Conservation (phyloP, 2,329 filamentous ascomycete genomes). For the Fusarium virguliforme region DNA sequence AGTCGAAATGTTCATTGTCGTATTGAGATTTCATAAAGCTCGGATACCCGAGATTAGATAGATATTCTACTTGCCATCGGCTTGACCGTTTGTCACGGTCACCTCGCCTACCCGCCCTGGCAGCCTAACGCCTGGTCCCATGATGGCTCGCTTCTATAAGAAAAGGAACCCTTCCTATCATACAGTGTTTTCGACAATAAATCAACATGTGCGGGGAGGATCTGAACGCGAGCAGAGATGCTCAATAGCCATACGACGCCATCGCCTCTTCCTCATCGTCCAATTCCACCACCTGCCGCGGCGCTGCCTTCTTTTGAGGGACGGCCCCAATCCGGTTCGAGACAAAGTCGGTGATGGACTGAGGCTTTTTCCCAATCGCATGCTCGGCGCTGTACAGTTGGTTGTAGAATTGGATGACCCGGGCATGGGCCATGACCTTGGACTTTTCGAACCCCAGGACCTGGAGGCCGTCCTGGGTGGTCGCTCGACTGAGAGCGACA, state of each 20-base stretch:
- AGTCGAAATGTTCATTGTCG: conserved; percentile 22
- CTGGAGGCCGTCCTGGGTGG: conserved; percentile 87
- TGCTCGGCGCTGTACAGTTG: conserved; percentile 83
- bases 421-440: conserved; percentile 95
- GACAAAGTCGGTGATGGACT: conserved; percentile 60
- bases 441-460: conserved; percentile 89
- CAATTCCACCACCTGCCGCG: conserved; percentile 50
- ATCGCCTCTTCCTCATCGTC: conserved; percentile 69
- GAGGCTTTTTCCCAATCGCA: conserved; percentile 55
- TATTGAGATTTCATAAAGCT: conserved; percentile 40
- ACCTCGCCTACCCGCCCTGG: conserved; percentile 20
- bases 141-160: conserved; percentile 21
- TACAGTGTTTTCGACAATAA: conserved; percentile 29
- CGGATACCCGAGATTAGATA: conserved; percentile 33
- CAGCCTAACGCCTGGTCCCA: conserved; percentile 35
- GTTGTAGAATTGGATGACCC: conserved; percentile 88
- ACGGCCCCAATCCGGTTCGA: conserved; percentile 54
- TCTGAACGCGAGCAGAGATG: background rate
- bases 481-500: conserved; percentile 94
- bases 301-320: conserved; percentile 38
- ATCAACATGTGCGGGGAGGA: conserved; percentile 18
- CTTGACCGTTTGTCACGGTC: conserved; percentile 27
- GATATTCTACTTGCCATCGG: conserved; percentile 37
- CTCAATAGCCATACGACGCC: conserved; percentile 62
- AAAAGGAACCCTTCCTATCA: conserved; percentile 26